phyloP scores from a whole-genome alignment of 805 yeast genomes.

The Candida dendrica region DNA sequence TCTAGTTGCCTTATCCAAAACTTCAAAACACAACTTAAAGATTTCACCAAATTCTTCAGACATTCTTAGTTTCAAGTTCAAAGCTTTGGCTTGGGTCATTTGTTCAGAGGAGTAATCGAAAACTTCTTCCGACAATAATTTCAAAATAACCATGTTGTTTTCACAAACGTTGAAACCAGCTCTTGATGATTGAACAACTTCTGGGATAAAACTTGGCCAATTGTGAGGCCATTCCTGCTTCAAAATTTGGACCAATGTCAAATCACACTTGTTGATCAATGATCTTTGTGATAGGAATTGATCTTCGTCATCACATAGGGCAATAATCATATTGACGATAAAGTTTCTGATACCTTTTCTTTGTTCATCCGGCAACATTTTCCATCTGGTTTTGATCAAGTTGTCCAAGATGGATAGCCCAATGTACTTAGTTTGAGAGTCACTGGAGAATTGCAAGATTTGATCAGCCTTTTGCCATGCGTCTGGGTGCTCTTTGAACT shows the following conservation, averaged over 20 bases:
- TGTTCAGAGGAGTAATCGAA: constrained; percentile 94
- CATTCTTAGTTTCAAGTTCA: constrained; percentile 75
- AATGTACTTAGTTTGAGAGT: constrained; percentile 86
- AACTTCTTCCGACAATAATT: constrained; percentile 87
- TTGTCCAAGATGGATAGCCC: constrained; percentile 88
- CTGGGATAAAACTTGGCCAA: constrained; percentile 97
- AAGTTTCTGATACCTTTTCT: constrained; percentile 91
- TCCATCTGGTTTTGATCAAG: constrained; percentile 90
- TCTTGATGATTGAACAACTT: constrained; percentile 76
- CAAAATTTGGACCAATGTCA: constrained; percentile 87
- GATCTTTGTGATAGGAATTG: constrained; percentile 68
- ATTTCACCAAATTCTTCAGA: constrained; percentile 88
- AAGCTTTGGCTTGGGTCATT: constrained; percentile 93
- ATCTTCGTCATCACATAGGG: constrained; percentile 79
- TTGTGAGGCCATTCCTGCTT: constrained; percentile 99
- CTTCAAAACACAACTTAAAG: constrained; percentile 88
- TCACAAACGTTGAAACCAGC: constrained; percentile 92
- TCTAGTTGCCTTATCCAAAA: constrained; percentile 81
- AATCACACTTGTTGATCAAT: constrained; percentile 84
- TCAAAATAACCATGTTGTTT: constrained; percentile 90
- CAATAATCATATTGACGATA: constrained; percentile 86
- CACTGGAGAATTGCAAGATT: constrained; percentile 68
- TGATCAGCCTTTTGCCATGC: constrained; percentile 94
- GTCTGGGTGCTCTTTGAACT: constrained; percentile 90
- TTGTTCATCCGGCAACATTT: constrained; percentile 80